Evolutionary conservation across 2,329 filamentous ascomycete species (phyloP).

Genomic region (Pseudofabraea citricarpa): DNA sequence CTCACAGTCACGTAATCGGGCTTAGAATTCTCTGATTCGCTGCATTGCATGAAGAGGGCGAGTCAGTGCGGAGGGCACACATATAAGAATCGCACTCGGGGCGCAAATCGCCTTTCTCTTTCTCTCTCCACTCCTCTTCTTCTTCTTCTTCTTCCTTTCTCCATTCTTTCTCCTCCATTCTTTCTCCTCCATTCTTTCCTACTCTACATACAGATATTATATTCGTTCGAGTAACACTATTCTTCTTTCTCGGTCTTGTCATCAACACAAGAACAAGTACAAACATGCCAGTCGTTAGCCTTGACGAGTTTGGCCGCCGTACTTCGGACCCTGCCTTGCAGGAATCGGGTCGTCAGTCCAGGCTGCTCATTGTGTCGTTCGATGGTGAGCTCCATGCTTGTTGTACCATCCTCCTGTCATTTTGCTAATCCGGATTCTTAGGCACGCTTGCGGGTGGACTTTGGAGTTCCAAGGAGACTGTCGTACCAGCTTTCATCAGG

Average conservation of each 20-base stretch:
- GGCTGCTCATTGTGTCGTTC: neutral
- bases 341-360: neutral
- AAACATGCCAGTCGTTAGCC: neutral
- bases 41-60: no score
- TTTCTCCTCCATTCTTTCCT: neutral
- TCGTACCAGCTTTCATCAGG: neutral
- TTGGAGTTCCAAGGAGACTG: neutral
- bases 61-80: no score
- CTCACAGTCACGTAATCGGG: no score
- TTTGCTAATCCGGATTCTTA: neutral
- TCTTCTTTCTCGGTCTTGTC: neutral
- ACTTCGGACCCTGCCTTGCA: neutral
- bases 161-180: neutral
- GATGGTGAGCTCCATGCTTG: neutral
- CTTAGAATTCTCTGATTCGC: no score
- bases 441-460: neutral
- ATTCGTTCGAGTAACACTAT: neutral
- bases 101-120: no score
- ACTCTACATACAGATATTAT: neutral
- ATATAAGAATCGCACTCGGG: no score
- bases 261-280: no score
- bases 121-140: neutral
- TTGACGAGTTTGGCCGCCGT: neutral
- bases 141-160: neutral
- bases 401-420: neutral